phyloP scores from a whole-genome alignment of 2,329 filamentous ascomycete species.

The Podosphaera fusca region DNA sequence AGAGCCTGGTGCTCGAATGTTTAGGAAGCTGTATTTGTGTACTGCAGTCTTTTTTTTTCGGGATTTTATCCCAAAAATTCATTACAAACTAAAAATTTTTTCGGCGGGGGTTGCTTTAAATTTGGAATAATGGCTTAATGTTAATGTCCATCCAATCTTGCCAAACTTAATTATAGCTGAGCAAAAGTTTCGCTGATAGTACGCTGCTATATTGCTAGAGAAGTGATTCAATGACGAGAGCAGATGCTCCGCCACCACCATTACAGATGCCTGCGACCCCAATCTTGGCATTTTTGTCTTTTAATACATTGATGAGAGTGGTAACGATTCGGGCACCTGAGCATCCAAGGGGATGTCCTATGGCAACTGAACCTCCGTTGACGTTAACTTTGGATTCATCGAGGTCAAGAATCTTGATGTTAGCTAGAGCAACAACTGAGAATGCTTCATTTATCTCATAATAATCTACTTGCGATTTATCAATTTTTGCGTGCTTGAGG shows the following conservation, averaged over 20 bases:
- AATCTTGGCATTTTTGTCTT: slow-evolving; percentile 80
- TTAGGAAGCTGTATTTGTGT: too few relatives aligned
- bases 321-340: slow-evolving; percentile 86
- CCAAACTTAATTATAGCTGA: too few relatives aligned
- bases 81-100: too few relatives aligned
- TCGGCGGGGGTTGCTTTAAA: too few relatives aligned
- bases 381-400: slow-evolving; percentile 77
- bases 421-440: slow-evolving; percentile 84
- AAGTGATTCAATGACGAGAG: slow-evolving; percentile 57
- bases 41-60: too few relatives aligned
- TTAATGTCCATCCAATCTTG: too few relatives aligned
- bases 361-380: slow-evolving; percentile 81
- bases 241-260: slow-evolving; percentile 84
- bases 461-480: slow-evolving; percentile 57
- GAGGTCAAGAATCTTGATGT: slow-evolving; percentile 74
- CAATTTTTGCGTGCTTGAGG: slow-evolving; percentile 75
- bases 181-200: too few relatives aligned
- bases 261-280: slow-evolving; percentile 94
- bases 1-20: too few relatives aligned
- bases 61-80: too few relatives aligned
- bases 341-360: slow-evolving; percentile 84
- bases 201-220: slow-evolving; percentile 7
- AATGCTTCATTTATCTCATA: slow-evolving; percentile 99
- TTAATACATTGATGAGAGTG: slow-evolving; percentile 71
- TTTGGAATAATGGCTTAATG: too few relatives aligned